Evolutionary conservation across 2,329 filamentous ascomycete genomes (phyloP).

Genomic region (Hymenoscyphus repandus): DNA sequence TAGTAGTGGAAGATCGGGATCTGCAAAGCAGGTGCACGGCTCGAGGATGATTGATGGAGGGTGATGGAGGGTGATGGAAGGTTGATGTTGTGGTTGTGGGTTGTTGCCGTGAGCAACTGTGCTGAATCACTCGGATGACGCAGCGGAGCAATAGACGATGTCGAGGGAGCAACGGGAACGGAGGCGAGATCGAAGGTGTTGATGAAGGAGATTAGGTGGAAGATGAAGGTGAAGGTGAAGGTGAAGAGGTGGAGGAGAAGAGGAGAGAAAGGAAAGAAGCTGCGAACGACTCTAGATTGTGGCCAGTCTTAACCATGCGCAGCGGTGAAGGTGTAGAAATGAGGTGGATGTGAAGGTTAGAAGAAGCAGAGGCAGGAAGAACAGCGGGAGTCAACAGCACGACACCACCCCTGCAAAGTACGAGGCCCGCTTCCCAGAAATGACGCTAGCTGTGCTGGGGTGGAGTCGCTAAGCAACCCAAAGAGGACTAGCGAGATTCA

Average conservation of each 20-base stretch:
- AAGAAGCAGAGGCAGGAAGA: conserved; percentile 3
- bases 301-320: conserved; percentile 25
- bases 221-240: conserved; percentile 12
- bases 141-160: conserved; percentile 12
- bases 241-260: conserved; percentile 29
- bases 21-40: conserved; percentile 6
- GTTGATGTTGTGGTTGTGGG: conserved; percentile 9
- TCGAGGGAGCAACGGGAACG: conserved; percentile 12
- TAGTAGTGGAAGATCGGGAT: conserved; percentile 1
- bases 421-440: not conserved
- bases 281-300: conserved; percentile 26
- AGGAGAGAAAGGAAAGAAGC: conserved; percentile 32
- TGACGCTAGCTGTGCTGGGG: not conserved
- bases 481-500: not conserved
- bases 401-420: not conserved
- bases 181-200: conserved; percentile 8
- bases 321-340: conserved; percentile 4
- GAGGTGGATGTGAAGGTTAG: conserved; percentile 13
- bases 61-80: conserved; percentile 12
- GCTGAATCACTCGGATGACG: conserved; percentile 16
- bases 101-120: conserved; percentile 20
- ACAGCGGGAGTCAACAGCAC: not conserved
- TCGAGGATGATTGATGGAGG: conserved; percentile 9
- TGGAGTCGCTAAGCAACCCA: not conserved
- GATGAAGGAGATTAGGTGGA: conserved; percentile 12